Evolutionary conservation across 2,329 filamentous ascomycete genomes (phyloP).

Genomic region (Colletotrichum acutatum): DNA sequence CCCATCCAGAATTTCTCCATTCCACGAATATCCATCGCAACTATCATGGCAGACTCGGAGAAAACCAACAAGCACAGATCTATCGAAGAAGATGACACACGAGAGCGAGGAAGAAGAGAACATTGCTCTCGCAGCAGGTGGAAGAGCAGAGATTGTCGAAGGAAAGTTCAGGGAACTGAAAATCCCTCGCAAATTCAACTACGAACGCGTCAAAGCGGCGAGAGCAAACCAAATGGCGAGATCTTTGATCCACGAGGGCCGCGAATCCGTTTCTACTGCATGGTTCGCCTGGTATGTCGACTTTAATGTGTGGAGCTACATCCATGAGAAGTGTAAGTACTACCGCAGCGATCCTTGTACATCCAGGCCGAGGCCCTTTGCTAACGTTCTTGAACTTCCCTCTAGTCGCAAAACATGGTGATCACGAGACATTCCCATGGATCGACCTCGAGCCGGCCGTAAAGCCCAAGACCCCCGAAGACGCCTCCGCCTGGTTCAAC

Average conservation of each 20-base stretch:
- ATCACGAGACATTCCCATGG: background rate
- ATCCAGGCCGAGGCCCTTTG: background rate
- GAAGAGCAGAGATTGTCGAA: background rate
- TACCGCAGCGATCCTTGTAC: background rate
- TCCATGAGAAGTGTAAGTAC: background rate
- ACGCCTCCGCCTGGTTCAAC: background rate
- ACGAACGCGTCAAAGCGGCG: background rate
- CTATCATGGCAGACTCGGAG: background rate
- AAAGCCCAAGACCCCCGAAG: background rate
- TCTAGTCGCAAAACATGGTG: background rate
- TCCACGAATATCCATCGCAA: too few species aligned
- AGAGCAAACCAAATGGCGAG: background rate
- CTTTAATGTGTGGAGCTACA: background rate
- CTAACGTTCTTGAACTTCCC: background rate
- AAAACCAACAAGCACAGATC: background rate
- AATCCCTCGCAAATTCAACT: background rate
- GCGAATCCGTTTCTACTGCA: background rate
- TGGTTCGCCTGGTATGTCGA: background rate
- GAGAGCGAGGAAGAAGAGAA: background rate
- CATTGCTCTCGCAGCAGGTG: background rate
- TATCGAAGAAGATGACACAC: background rate
- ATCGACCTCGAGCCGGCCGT: background rate
- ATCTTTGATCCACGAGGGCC: background rate
- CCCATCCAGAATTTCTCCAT: too few species aligned
- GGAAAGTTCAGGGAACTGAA: background rate